Evolutionary conservation across 257 asterid species (phyloP).

Genomic region (Fraxinus cuspidata): DNA sequence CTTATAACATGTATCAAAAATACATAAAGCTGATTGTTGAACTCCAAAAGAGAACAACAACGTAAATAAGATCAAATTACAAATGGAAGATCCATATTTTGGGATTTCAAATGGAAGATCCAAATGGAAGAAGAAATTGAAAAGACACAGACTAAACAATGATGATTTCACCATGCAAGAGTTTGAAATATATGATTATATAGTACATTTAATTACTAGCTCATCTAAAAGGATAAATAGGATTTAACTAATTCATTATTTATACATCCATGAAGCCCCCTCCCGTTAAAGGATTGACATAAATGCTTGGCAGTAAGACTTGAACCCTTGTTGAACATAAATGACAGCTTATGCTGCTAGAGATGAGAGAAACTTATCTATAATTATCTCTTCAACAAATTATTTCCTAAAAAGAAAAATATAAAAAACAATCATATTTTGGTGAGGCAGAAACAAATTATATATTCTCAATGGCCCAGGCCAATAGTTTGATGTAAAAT

Average conservation of each 20-base stretch:
- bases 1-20: constrained; percentile 1
- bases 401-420: background rate
- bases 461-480: background rate
- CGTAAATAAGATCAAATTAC: constrained; percentile 12
- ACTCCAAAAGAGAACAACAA: constrained; percentile 6
- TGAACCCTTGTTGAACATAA: background rate
- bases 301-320: background rate
- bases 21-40: background rate
- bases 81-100: constrained; percentile 3
- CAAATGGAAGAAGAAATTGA: constrained; percentile 17
- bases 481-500: background rate
- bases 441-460: constrained; percentile 15
- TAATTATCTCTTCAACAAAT: background rate
- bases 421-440: constrained; percentile 1
- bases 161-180: background rate
- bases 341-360: background rate
- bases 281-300: background rate
- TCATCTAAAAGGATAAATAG: background rate
- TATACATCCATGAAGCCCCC: background rate
- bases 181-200: background rate
- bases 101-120: constrained; percentile 2
- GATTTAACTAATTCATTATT: background rate
- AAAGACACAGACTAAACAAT: background rate
- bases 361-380: background rate
- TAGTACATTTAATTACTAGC: background rate